These are phyloP conservation scores for Ophiostoma ulmi DNA, from an alignment of 2,329 filamentous ascomycete genomes.

Conservation along the genomic window DNA sequence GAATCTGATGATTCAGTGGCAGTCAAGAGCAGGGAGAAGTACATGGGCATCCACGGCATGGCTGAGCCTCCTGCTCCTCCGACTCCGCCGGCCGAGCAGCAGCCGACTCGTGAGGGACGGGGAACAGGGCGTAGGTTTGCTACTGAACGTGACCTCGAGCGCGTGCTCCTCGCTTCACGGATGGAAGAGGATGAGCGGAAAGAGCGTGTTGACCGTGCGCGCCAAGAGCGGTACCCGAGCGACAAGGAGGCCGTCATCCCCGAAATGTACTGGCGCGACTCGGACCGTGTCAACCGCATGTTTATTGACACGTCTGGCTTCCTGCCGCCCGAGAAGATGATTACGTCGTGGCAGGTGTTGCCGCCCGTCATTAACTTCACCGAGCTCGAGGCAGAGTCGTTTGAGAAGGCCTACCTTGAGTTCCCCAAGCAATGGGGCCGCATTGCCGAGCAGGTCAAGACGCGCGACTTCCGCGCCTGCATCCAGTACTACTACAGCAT, in stretches of 20 bases:
- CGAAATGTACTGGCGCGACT: constrained; percentile 59
- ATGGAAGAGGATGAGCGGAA: constrained; percentile 64
- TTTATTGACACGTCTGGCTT: constrained; percentile 64
- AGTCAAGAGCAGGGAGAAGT: constrained; percentile 52
- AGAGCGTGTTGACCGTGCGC: constrained; percentile 59
- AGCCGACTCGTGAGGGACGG: constrained; percentile 51
- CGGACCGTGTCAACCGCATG: constrained; percentile 53
- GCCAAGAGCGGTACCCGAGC: constrained; percentile 65
- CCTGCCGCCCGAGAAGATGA: constrained; percentile 59
- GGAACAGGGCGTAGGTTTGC: constrained; percentile 54
- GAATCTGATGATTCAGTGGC: constrained; percentile 51
- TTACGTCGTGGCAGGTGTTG: constrained; percentile 65
- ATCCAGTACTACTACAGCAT: constrained; percentile 84
- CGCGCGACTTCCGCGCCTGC: constrained; percentile 69
- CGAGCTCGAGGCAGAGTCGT: constrained; percentile 61
- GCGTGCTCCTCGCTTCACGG: constrained; percentile 66
- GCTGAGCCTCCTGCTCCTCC: constrained; percentile 35
- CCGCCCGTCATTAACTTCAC: constrained; percentile 72
- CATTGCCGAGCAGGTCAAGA: constrained; percentile 62
- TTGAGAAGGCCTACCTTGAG: constrained; percentile 70
- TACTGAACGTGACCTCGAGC: constrained; percentile 68
- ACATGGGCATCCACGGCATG: constrained; percentile 39
- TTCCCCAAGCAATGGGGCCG: constrained; percentile 78
- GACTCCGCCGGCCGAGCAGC: constrained; percentile 42
- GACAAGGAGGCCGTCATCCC: constrained; percentile 74